Conservation (phyloP, 2,329 filamentous ascomycete species). For the Cytospora chrysosperma region DNA sequence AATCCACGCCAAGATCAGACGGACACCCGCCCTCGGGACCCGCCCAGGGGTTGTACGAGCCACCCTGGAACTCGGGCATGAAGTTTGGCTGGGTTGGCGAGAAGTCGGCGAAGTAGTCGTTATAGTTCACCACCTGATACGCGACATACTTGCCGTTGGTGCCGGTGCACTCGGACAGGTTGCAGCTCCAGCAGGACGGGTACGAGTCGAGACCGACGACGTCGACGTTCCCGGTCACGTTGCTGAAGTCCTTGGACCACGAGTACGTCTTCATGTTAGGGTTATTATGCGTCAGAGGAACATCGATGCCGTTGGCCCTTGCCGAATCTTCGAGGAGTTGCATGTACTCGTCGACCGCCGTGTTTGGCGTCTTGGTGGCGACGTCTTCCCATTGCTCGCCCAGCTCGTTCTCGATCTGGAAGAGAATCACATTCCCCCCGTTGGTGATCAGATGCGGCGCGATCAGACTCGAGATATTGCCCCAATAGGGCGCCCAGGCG, state of each 20-base stretch:
- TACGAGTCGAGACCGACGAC: slow-evolving; percentile 53
- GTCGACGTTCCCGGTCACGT: slow-evolving; percentile 56
- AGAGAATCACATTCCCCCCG: slow-evolving; percentile 55
- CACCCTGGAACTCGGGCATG: slow-evolving; percentile 60
- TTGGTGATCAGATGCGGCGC: slow-evolving; percentile 55
- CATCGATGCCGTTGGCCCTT: slow-evolving; percentile 55
- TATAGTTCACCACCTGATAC: slow-evolving; percentile 37
- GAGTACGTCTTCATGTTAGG: slow-evolving; percentile 58
- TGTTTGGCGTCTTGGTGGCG: slow-evolving; percentile 45
- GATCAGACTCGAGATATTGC: slow-evolving; percentile 49
- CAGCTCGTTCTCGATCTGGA: slow-evolving; percentile 59
- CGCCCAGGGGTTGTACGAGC: slow-evolving; percentile 61
- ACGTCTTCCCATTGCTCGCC: slow-evolving; percentile 44
- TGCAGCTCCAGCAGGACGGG: slow-evolving; percentile 62
- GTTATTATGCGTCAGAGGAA: slow-evolving; percentile 59
- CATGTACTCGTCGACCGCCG: slow-evolving; percentile 54
- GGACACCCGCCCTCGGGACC: slow-evolving; percentile 57
- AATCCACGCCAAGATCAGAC: slow-evolving; percentile 55
- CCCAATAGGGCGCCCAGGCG: slow-evolving; percentile 55
- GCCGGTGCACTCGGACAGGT: slow-evolving; percentile 58
- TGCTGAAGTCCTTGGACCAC: slow-evolving; percentile 60
- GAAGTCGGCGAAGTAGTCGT: slow-evolving; percentile 33
- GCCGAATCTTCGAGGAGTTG: slow-evolving; percentile 53
- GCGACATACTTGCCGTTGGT: slow-evolving; percentile 59
- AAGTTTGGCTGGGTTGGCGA: slow-evolving; percentile 49